Evolutionary conservation across 2,329 filamentous ascomycete genomes (phyloP).

Genomic region (Fonsecaea multimorphosa): DNA sequence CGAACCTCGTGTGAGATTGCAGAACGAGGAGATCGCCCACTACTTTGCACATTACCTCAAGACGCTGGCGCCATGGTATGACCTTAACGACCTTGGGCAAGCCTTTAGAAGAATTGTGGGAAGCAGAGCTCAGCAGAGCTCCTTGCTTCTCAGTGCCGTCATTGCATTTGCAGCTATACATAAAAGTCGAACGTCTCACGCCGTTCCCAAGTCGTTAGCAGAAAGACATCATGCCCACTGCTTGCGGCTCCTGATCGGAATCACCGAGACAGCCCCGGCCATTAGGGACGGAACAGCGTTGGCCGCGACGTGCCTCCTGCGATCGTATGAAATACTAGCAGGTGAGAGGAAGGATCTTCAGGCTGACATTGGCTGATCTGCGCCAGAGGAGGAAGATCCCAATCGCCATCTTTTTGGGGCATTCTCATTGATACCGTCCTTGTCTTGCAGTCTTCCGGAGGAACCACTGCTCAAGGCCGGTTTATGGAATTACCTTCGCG

Average conservation of each 20-base stretch:
- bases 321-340: conserved; percentile 58
- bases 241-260: conserved; percentile 48
- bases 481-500: conserved; percentile 60
- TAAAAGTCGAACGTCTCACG: conserved; percentile 41
- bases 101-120: conserved; percentile 49
- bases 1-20: conserved; percentile 9
- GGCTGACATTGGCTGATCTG: conserved; percentile 1
- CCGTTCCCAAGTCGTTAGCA: conserved; percentile 41
- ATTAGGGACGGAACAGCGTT: conserved; percentile 51
- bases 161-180: conserved; percentile 56
- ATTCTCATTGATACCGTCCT: conserved; percentile 52
- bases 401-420: conserved; percentile 57
- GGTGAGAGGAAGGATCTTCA: conserved; percentile 41
- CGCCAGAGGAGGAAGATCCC: conserved; percentile 48
- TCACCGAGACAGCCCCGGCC: conserved; percentile 44
- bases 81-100: conserved; percentile 51
- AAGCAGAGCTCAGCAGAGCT: conserved; percentile 46
- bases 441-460: conserved; percentile 35
- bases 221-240: conserved; percentile 53
- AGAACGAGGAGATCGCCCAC: conserved; percentile 24
- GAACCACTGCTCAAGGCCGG: conserved; percentile 49
- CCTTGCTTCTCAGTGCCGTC: conserved; percentile 54
- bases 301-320: conserved; percentile 55
- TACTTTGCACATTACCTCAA: conserved; percentile 28
- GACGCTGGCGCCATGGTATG: conserved; percentile 55